Evolutionary conservation across 2,329 filamentous ascomycete genomes (phyloP), one percentile per base, ranked within the genome.

Genomic region (Dothideomycetidae sp.): DNA sequence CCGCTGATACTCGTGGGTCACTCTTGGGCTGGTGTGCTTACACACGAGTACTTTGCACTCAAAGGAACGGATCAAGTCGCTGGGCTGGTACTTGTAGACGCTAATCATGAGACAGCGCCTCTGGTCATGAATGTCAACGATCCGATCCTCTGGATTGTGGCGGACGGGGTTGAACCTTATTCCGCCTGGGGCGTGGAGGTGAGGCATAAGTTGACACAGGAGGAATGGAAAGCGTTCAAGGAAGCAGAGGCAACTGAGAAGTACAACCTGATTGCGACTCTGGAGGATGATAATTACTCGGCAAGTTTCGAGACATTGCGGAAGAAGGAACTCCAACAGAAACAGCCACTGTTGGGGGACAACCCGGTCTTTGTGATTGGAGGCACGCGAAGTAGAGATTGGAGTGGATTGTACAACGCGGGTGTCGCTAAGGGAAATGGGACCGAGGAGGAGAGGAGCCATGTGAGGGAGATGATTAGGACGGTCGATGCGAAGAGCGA

Each of bases 391-490:
- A 51, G 52, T 18, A 45, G 52, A 38, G 51, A 55, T 38, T 52
- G 50, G 50, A 45, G 39, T 37, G 43, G 47, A 2, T 35, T 58
- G 44, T 58, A 56, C 36, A 42, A 49, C 23, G 51, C 46, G 11
- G 56, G 54, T 3, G 42, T 58, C 23, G 51, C 43, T 16, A 51
- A 36, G 35, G 55, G 53, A 2, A 53, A 57, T 36, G 58, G 57
- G 5, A 57, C 48, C 0, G 50, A 54, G 39, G 50, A 52, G 34
- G 43, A 59, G 47, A 52, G 51, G 23, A 34, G 18, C 1, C 13
- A 38, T 37, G 50, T 52, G 15, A 47, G 47, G 32, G 48, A 53
- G 15, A 42, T 52, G 43, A 49, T 59, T 9, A 33, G 29, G 7
- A 48, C 37, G 18, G 45, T 46, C 15, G 49, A 56, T 43, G 45